phyloP scores from a whole-genome alignment of 2,329 filamentous ascomycete species.

The Helotiales sp. region DNA sequence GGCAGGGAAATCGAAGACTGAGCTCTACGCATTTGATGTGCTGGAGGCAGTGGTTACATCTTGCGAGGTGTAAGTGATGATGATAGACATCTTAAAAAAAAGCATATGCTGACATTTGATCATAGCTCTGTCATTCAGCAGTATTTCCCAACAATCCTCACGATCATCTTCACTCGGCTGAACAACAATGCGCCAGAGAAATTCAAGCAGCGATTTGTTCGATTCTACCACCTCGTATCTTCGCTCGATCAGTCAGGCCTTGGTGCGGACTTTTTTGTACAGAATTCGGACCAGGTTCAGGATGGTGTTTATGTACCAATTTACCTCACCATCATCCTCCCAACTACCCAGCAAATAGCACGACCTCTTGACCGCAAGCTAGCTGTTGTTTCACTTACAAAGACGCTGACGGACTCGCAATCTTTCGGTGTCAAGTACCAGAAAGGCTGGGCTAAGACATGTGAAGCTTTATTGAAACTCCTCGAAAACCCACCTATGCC shows the following conservation, averaged over 20 bases:
- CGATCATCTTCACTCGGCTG: conserved; percentile 74
- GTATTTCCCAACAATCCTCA: conserved; percentile 62
- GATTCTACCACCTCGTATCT: conserved; percentile 92
- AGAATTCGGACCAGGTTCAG: conserved; percentile 79
- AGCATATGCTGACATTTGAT: conserved; percentile 28
- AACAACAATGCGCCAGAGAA: conserved; percentile 67
- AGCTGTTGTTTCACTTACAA: conserved; percentile 89
- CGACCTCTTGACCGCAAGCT: conserved; percentile 89
- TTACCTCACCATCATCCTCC: conserved; percentile 84
- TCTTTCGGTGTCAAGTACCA: conserved; percentile 80
- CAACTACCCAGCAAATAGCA: conserved; percentile 83
- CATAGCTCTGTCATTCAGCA: conserved; percentile 60
- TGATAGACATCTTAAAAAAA: conserved; percentile 1
- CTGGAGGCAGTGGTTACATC: conserved; percentile 76
- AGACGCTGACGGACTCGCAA: conserved; percentile 82
- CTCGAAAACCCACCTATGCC: conserved; percentile 79
- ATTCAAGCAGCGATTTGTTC: conserved; percentile 82
- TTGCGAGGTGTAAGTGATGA: conserved; percentile 63
- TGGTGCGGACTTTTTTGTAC: conserved; percentile 89
- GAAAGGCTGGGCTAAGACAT: conserved; percentile 90
- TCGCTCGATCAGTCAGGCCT: conserved; percentile 71
- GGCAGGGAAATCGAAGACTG: conserved; percentile 59
- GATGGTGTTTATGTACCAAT: conserved; percentile 77
- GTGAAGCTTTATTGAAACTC: conserved; percentile 83
- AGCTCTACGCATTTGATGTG: conserved; percentile 85